phyloP scores from a whole-genome alignment of 768 basidiomycete species.

The Dictyophora rubrovolvata region DNA sequence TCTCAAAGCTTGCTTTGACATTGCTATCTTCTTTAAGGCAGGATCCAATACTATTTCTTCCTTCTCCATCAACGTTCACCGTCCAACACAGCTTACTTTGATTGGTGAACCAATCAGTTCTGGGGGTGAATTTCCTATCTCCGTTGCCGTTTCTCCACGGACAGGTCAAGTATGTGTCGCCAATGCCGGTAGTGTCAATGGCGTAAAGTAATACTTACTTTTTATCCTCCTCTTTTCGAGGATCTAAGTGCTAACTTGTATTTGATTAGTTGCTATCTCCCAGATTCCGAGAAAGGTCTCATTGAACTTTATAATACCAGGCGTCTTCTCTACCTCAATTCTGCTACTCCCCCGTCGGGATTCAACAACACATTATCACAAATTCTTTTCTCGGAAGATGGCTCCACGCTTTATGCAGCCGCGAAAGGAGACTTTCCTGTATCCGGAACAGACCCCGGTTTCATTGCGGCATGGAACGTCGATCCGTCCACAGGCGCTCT shows the following conservation, averaged over 20 bases:
- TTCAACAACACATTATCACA: constrained; percentile 36
- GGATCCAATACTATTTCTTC: constrained; percentile 26
- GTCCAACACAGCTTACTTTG: constrained; percentile 15
- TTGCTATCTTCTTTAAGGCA: constrained; percentile 1
- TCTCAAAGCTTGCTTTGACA: background rate
- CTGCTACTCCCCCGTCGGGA: constrained; percentile 41
- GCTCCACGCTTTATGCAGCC: constrained; percentile 33
- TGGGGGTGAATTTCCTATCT: constrained; percentile 19
- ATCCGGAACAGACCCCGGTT: constrained; percentile 26
- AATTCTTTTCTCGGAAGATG: constrained; percentile 37
- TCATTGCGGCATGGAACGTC: constrained; percentile 42
- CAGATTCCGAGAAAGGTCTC: constrained; percentile 33
- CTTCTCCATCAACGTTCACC: constrained; percentile 23
- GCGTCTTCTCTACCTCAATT: constrained; percentile 35
- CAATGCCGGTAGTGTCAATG: constrained; percentile 35
- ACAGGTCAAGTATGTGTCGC: constrained; percentile 26
- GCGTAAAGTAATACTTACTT: constrained; percentile 25
- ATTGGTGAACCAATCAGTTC: constrained; percentile 16
- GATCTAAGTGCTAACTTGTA: background rate
- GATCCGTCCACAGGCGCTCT: constrained; percentile 30
- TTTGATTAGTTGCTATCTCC: constrained; percentile 31
- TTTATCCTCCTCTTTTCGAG: background rate
- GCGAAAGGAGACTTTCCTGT: constrained; percentile 37
- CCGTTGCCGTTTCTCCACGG: constrained; percentile 26
- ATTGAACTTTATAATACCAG: constrained; percentile 29